A percentile compares a stretch with the other conserved stretches of the same genome.
Evolutionary conservation across 169 alveolate species (phyloP).

Genomic region (Cryptosporidium felis): DNA sequence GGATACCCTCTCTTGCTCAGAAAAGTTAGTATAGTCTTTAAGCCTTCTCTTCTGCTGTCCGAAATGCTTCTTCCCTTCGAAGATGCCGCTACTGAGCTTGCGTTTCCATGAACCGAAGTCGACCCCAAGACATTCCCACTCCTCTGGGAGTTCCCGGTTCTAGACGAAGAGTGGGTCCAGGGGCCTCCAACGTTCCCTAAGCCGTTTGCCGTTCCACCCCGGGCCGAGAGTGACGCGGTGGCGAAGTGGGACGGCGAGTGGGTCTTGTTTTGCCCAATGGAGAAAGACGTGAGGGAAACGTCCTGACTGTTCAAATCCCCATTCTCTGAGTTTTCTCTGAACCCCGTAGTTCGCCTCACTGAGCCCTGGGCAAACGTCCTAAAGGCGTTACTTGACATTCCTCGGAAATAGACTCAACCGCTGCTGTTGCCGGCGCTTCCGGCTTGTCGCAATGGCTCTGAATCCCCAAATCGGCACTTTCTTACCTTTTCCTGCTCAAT

Average conservation of each 20-base stretch:
- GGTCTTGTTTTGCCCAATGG: constrained; percentile 10
- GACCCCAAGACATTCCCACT: neutral
- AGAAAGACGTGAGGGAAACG: neutral
- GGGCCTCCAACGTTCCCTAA: neutral
- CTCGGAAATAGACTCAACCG: no score
- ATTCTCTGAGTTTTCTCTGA: neutral
- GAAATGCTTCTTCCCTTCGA: constrained; percentile 30
- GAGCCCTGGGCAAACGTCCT: constrained; percentile 13
- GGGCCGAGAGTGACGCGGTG: constrained; percentile 21
- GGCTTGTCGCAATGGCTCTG: neutral
- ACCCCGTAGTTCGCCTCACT: constrained; percentile 9
- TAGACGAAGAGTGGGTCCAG: constrained; percentile 26
- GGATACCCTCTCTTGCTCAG: constrained; percentile 69
- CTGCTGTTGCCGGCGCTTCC: neutral
- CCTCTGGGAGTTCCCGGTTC: constrained; percentile 45
- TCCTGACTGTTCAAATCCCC: constrained; percentile 22
- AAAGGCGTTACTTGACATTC: constrained; percentile 9
- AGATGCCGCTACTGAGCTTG: constrained; percentile 26
- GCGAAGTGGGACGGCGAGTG: constrained; percentile 66
- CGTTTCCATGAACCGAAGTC: neutral
- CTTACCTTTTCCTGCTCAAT: neutral
- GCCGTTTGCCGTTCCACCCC: neutral
- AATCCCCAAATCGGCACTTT: neutral
- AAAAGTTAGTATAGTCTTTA: constrained; percentile 61
- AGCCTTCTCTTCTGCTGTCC: constrained; percentile 57